Percentiles rank a stretch among this genome's conserved stretches.
phyloP scores from a whole-genome alignment of 2,329 filamentous ascomycete genomes.

The Talaromyces sp. region DNA sequence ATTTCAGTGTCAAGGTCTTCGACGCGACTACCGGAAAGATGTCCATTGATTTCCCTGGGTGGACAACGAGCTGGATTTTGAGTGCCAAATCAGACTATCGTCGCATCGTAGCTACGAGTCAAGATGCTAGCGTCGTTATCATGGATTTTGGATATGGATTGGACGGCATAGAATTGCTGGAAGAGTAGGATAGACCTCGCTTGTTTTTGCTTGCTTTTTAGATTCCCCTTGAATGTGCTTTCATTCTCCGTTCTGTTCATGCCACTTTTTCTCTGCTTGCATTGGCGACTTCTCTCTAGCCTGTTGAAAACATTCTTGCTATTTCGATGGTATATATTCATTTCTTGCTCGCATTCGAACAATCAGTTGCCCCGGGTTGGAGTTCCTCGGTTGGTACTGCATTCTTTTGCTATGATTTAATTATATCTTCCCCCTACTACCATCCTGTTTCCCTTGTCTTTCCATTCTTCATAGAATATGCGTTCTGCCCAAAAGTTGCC shows the following conservation, averaged over 20 bases:
- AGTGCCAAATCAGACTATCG: conserved; percentile 95
- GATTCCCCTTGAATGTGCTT: conserved; percentile 15
- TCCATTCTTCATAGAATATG: background rate
- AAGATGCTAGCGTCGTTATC: conserved; percentile 87
- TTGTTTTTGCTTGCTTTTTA: conserved; percentile 16
- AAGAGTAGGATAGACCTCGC: conserved; percentile 30
- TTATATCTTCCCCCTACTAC: background rate
- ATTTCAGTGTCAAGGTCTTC: conserved; percentile 92
- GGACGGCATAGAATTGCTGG: conserved; percentile 52
- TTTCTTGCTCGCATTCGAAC: background rate
- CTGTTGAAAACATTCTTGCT: conserved; percentile 20
- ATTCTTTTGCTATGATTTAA: background rate
- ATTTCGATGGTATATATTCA: conserved; percentile 24
- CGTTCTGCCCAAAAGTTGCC: conserved; percentile 3
- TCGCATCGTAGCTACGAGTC: conserved; percentile 88
- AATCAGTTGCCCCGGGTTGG: background rate
- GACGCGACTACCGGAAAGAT: conserved; percentile 76
- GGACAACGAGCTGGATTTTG: conserved; percentile 95
- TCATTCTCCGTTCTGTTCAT: conserved; percentile 9
- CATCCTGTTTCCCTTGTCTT: background rate
- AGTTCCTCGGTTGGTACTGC: background rate
- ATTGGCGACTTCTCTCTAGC: conserved; percentile 28
- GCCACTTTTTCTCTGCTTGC: conserved; percentile 4
- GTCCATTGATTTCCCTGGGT: conserved; percentile 82
- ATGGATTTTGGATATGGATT: conserved; percentile 79